Conservation (phyloP, 345 rosid genomes). For the Eucalyptus paniculata region DNA sequence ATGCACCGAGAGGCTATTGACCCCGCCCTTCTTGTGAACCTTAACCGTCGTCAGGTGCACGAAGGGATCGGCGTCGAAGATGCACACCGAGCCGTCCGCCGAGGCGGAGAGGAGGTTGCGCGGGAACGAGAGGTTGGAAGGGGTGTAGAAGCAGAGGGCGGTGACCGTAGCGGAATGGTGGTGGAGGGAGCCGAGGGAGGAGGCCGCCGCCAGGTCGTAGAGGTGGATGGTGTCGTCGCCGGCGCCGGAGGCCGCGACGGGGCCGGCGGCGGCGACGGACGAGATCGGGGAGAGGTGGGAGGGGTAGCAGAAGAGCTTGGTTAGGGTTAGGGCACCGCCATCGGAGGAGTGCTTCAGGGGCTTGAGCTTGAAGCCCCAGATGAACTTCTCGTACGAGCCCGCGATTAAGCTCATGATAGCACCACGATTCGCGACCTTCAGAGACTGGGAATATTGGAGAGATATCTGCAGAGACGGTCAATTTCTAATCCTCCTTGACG, state of each 20-base stretch:
- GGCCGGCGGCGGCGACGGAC: constrained; percentile 63
- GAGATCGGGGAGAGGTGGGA: constrained; percentile 79
- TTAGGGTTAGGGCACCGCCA: constrained; percentile 29
- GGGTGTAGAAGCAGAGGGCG: constrained; percentile 67
- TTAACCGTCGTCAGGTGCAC: constrained; percentile 59
- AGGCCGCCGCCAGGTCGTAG: constrained; percentile 71
- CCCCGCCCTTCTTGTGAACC: constrained; percentile 50
- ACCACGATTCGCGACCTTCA: not conserved
- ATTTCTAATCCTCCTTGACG: not conserved
- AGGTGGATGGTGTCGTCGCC: constrained; percentile 76
- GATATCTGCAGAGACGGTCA: not conserved
- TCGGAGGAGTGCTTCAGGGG: constrained; percentile 12
- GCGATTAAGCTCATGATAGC: constrained; percentile 61
- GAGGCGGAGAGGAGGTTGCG: constrained; percentile 80
- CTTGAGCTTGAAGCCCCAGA: constrained; percentile 83
- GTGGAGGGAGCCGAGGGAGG: constrained; percentile 76
- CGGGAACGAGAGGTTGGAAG: constrained; percentile 64
- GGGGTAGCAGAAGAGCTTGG: constrained; percentile 80
- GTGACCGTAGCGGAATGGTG: constrained; percentile 68
- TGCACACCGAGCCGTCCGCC: constrained; percentile 76
- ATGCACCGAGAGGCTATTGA: constrained; percentile 67
- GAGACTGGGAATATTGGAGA: not conserved
- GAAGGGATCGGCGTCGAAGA: constrained; percentile 79
- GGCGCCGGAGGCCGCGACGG: constrained; percentile 80
- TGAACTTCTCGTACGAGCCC: constrained; percentile 84